These are phyloP conservation scores for Mucor piriformis DNA, from an alignment of 371 early-diverging fungal species.

Conservation along the genomic window DNA sequence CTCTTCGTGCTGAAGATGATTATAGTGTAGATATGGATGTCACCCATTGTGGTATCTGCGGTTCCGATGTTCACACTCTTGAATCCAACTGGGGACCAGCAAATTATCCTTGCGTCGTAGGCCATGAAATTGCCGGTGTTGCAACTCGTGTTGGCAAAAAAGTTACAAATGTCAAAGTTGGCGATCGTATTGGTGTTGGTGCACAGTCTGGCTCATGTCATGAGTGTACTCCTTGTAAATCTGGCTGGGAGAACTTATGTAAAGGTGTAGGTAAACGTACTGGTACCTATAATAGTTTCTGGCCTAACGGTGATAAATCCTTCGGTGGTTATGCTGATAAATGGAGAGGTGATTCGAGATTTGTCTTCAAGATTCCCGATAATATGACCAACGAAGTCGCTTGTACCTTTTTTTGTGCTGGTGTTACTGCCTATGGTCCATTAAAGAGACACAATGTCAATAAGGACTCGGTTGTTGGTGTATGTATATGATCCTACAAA, in stretches of 20 bases:
- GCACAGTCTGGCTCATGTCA: slow-evolving; percentile 59
- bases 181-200: slow-evolving; percentile 76
- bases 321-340: slow-evolving; percentile 67
- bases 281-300: slow-evolving; percentile 60
- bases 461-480: slow-evolving; percentile 58
- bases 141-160: slow-evolving; percentile 54
- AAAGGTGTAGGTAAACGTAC: slow-evolving; percentile 51
- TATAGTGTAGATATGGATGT: slow-evolving; percentile 58
- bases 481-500: slow-evolving; percentile 8
- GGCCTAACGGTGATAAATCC: slow-evolving; percentile 53
- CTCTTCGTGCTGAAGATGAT: slow-evolving; percentile 44
- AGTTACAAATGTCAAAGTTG: slow-evolving; percentile 59
- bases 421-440: slow-evolving; percentile 70
- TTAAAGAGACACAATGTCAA: slow-evolving; percentile 53
- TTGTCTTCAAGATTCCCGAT: slow-evolving; percentile 62
- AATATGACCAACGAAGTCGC: slow-evolving; percentile 51
- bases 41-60: slow-evolving; percentile 60
- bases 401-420: slow-evolving; percentile 52
- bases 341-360: slow-evolving; percentile 53
- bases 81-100: slow-evolving; percentile 31
- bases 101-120: slow-evolving; percentile 55
- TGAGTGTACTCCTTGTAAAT: slow-evolving; percentile 29
- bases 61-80: slow-evolving; percentile 62
- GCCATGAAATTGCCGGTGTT: slow-evolving; percentile 63
- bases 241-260: slow-evolving; percentile 31